Base-by-base conservation (phyloP, 805 yeast genomes). In the Ogataea ganodermae region DNA sequence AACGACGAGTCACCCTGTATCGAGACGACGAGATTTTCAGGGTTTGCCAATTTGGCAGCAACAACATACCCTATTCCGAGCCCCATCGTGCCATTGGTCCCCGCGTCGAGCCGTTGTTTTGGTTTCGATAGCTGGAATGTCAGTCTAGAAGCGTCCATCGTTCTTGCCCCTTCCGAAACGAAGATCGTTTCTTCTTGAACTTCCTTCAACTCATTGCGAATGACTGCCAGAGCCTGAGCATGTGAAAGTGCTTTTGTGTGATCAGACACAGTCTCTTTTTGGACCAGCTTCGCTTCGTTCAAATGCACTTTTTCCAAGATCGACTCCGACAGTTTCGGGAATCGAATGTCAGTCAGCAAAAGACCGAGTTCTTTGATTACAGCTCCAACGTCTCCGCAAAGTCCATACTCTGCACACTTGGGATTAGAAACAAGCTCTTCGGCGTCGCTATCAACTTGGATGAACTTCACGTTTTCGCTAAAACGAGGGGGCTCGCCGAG, bases 21-120 rank as follows among this genome's bases (percentile, higher is more conserved):
- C 6, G 84, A 79, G 3, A 85, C 63, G 0, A 83, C 80, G 5
- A 68, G 62, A 35, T 71, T 66, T 0, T 65, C 57, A 1, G 80
- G 80, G 10, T 66, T 48, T 0, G 78, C 71, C 36, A 57, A 26
- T 53, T 79, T 81, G 2, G 87, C 77, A 0, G 87, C 81, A 51
- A 84, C 77, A 1, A 86, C 84, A 57, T 84, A 84, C 0, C 89
- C 88, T 14, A 84, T 47, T 0, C 89, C 91, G 26, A 84, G 70
- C 3, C 91, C 91, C 90, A 84, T 85, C 0, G 89, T 84, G 0
- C 88, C 89, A 64, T 81, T 82, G 0, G 89, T 84, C 4, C 89
- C 90, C 2, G 88, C 87, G 57, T 84, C 91, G 18, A 84, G 63
- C 31, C 88, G 64, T 17, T 70, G 75, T 49, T 75, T 73, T 0